Evolutionary conservation across 1,139 yeast genomes (phyloP).

Genomic region (Suhomyces chickasaworum): DNA sequence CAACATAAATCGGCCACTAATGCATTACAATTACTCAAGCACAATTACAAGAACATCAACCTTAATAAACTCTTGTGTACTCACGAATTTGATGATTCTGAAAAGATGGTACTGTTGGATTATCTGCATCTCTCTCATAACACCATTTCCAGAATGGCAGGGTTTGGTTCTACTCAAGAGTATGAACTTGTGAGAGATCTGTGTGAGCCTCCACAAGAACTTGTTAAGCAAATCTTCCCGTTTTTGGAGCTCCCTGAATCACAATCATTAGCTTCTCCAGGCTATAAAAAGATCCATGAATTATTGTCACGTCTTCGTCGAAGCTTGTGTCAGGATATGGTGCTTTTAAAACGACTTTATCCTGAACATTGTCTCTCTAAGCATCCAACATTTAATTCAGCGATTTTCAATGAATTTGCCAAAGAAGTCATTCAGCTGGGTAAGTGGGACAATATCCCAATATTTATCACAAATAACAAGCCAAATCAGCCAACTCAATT

Average conservation of each 20-base stretch:
- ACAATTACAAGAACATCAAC: constrained; percentile 26
- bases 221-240: constrained; percentile 34
- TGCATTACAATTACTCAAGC: constrained; percentile 25
- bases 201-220: constrained; percentile 32
- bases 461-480: not conserved
- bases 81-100: constrained; percentile 17
- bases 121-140: constrained; percentile 21
- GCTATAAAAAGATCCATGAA: constrained; percentile 18
- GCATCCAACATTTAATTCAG: constrained; percentile 32
- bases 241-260: constrained; percentile 23
- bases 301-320: constrained; percentile 28
- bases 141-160: constrained; percentile 26
- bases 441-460: constrained; percentile 7
- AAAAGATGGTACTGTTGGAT: constrained; percentile 13
- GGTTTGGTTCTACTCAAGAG: constrained; percentile 24
- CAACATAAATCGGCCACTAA: constrained; percentile 31
- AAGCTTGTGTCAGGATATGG: constrained; percentile 39
- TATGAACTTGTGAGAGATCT: constrained; percentile 26
- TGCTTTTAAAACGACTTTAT: constrained; percentile 25
- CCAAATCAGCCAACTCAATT: no score
- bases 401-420: constrained; percentile 26
- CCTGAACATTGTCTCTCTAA: constrained; percentile 31
- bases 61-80: constrained; percentile 25
- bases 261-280: constrained; percentile 7
- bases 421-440: constrained; percentile 19